Evolutionary conservation across 176 grass and related monocot species (phyloP).

Genomic region (Oryza glumipatula): DNA sequence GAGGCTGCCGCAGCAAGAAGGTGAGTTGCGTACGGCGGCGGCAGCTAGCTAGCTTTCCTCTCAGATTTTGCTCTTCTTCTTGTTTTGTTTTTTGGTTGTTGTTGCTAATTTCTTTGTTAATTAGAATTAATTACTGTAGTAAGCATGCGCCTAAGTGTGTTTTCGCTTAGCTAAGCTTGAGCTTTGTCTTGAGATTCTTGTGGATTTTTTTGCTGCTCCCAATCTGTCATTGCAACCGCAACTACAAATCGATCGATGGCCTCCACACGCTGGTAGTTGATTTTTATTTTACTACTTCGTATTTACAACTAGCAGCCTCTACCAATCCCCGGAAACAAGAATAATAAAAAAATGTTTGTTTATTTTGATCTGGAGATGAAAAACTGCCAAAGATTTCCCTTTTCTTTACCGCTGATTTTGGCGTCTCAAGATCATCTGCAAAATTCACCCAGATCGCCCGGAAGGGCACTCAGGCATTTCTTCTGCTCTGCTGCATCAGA

Average conservation of each 20-base stretch:
- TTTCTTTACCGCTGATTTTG: neutral
- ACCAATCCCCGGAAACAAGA: neutral
- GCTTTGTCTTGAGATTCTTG: neutral
- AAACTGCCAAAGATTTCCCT: neutral
- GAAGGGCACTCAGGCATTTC: too few relatives aligned
- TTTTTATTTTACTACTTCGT: neutral
- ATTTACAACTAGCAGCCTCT: neutral
- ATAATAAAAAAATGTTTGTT: neutral
- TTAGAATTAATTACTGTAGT: neutral
- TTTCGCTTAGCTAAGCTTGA: neutral
- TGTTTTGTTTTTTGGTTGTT: neutral
- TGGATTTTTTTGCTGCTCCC: neutral
- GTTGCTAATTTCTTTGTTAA: neutral
- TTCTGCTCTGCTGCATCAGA: too few relatives aligned
- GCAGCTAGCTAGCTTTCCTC: too few relatives aligned
- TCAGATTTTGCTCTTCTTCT: neutral
- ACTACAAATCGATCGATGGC: neutral
- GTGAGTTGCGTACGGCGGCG: conserved; percentile 19
- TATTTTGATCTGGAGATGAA: neutral
- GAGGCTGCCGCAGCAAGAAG: conserved; percentile 62
- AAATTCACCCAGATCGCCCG: neutral
- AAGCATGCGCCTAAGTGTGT: neutral
- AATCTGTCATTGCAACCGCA: neutral
- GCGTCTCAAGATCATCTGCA: neutral
- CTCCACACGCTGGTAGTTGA: neutral